phyloP scores from a whole-genome alignment of 2,329 filamentous ascomycete species.

The Cyphellophora europaea region DNA sequence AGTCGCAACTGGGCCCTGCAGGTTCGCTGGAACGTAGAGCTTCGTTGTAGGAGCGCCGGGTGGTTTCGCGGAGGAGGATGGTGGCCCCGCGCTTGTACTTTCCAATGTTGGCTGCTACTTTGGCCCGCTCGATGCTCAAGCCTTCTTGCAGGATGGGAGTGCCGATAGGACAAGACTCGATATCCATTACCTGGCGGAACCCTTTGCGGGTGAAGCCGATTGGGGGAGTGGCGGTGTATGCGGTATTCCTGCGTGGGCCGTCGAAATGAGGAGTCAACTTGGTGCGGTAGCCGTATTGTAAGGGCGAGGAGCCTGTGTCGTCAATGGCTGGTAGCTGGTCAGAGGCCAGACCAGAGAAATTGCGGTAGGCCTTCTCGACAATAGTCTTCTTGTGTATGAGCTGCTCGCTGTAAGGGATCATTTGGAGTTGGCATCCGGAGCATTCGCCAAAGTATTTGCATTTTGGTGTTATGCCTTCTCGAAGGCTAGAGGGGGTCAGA shows the following conservation, averaged over 20 bases:
- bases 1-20: background rate
- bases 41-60: conserved; percentile 41
- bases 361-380: conserved; percentile 81
- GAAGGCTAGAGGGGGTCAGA: conserved; percentile 59
- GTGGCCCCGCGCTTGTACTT: conserved; percentile 78
- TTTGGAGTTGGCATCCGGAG: conserved; percentile 94
- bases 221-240: conserved; percentile 57
- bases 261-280: conserved; percentile 97
- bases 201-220: conserved; percentile 90
- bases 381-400: conserved; percentile 74
- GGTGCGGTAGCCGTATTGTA: conserved; percentile 89
- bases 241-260: conserved; percentile 51
- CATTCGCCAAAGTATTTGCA: conserved; percentile 85
- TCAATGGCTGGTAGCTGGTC: conserved; percentile 65
- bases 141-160: conserved; percentile 76
- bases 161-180: conserved; percentile 94
- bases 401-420: conserved; percentile 83
- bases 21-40: too few species aligned
- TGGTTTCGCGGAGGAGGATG: conserved; percentile 79
- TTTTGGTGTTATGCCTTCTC: conserved; percentile 65
- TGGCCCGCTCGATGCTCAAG: conserved; percentile 66
- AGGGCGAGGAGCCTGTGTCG: conserved; percentile 80
- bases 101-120: conserved; percentile 60
- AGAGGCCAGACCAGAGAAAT: conserved; percentile 76
- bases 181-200: conserved; percentile 72